phyloP scores from a whole-genome alignment of 2,329 filamentous ascomycete genomes.

The Exophiala sp. region DNA sequence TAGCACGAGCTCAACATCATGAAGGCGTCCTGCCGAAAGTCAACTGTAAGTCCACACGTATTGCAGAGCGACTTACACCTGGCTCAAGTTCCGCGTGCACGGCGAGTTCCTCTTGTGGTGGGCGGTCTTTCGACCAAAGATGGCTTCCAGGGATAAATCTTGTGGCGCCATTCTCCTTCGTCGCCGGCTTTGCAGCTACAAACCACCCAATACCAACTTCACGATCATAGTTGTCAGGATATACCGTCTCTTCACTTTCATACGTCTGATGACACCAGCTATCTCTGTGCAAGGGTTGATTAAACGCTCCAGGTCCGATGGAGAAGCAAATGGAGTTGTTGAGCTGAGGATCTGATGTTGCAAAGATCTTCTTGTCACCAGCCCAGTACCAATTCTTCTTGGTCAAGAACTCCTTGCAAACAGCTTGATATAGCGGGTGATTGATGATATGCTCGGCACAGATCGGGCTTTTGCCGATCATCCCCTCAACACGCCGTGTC shows the following conservation, averaged over 20 bases:
- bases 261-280: conserved; percentile 37
- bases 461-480: conserved; percentile 13
- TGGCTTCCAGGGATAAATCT: conserved; percentile 32
- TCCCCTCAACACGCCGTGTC: conserved; percentile 14
- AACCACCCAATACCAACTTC: conserved; percentile 28
- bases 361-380: conserved; percentile 30
- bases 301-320: conserved; percentile 32
- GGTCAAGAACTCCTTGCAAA: conserved; percentile 31
- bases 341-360: conserved; percentile 30
- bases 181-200: conserved; percentile 28
- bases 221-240: conserved; percentile 18
- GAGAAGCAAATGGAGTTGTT: conserved; percentile 30
- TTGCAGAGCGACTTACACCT: conserved; percentile 21
- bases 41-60: background rate
- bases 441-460: conserved; percentile 25
- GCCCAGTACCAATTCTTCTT: conserved; percentile 32
- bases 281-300: conserved; percentile 37
- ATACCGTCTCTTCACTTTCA: conserved; percentile 14
- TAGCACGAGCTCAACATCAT: conserved; percentile 37
- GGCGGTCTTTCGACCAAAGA: conserved; percentile 25
- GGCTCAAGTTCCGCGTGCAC: conserved; percentile 33
- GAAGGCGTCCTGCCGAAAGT: conserved; percentile 31
- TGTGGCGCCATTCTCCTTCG: conserved; percentile 33
- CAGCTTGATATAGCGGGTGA: conserved; percentile 30
- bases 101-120: conserved; percentile 17